Conservation (phyloP, 768 basidiomycete genomes). For the Tricholomella constricta region DNA sequence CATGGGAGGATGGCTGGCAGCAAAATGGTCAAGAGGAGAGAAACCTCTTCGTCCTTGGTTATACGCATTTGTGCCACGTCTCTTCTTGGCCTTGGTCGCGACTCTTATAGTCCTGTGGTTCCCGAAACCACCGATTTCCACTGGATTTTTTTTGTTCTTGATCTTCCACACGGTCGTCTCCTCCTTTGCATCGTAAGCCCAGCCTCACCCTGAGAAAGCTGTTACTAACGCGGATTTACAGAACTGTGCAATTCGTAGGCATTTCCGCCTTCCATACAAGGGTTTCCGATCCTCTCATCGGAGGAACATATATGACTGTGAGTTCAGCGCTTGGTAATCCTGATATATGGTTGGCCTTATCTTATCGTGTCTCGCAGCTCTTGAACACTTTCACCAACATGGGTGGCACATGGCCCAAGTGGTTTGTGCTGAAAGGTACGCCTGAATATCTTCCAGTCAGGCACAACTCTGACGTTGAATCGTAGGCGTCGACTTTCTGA, state of each 20-base stretch:
- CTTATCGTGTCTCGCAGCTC: constrained; percentile 48
- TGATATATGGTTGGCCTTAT: neutral
- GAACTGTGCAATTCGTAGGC: constrained; percentile 98
- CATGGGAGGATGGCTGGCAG: constrained; percentile 90
- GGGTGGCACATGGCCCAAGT: constrained; percentile 98
- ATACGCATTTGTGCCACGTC: constrained; percentile 86
- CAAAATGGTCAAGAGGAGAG: constrained; percentile 85
- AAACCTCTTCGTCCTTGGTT: constrained; percentile 86
- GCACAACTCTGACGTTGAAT: constrained; percentile 14
- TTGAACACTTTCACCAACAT: constrained; percentile 96
- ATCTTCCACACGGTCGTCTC: constrained; percentile 81
- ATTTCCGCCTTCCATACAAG: constrained; percentile 99
- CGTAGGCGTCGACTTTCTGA: constrained; percentile 85
- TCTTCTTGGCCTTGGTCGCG: constrained; percentile 70
- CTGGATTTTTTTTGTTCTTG: constrained; percentile 78
- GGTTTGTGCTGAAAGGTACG: constrained; percentile 88
- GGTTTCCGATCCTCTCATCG: constrained; percentile 94
- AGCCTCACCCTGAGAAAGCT: neutral
- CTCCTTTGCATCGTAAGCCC: constrained; percentile 79
- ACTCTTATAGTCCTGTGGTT: constrained; percentile 83
- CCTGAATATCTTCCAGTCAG: neutral
- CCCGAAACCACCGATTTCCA: constrained; percentile 73
- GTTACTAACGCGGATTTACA: constrained; percentile 27
- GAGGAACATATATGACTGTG: constrained; percentile 99
- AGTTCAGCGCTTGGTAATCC: constrained; percentile 23